These are phyloP conservation scores for Brassica rapa DNA, from an alignment of 345 rosid species.

Conservation along the genomic window DNA sequence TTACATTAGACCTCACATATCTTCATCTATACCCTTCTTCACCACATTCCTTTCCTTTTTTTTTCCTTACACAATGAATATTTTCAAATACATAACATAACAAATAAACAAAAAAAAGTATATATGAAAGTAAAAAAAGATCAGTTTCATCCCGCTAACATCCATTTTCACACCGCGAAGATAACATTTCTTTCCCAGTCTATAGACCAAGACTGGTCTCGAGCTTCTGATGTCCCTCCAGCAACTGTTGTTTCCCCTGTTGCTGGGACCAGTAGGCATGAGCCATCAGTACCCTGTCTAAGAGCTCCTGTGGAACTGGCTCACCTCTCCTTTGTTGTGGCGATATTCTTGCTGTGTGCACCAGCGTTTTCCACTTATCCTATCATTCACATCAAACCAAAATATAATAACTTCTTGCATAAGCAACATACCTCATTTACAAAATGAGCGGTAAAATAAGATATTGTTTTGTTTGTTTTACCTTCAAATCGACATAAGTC, in stretches of 20 bases:
- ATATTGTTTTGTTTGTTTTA: constrained; percentile 9
- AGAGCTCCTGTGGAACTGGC: constrained; percentile 94
- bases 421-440: constrained; percentile 35
- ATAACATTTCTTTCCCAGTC: constrained; percentile 6
- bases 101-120: constrained; percentile 21
- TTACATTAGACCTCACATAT: constrained; percentile 34
- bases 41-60: constrained; percentile 3
- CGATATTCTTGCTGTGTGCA: constrained; percentile 95
- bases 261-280: constrained; percentile 96
- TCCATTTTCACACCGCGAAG: constrained; percentile 7
- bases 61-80: constrained; percentile 21
- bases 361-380: constrained; percentile 99
- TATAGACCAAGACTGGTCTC: constrained; percentile 63
- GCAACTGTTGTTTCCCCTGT: constrained; percentile 73
- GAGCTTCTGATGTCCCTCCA: constrained; percentile 44
- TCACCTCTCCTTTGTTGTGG: constrained; percentile 99
- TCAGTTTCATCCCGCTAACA: constrained; percentile 17
- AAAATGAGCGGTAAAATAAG: not conserved
- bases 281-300: constrained; percentile 83
- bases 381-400: constrained; percentile 35
- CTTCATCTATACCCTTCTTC: constrained; percentile 28
- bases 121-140: constrained; percentile 18
- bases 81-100: constrained; percentile 27
- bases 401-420: constrained; percentile 41
- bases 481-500: constrained; percentile 96